Conservation (phyloP, 805 yeast species). For the Torulaspora gathmanii region DNA sequence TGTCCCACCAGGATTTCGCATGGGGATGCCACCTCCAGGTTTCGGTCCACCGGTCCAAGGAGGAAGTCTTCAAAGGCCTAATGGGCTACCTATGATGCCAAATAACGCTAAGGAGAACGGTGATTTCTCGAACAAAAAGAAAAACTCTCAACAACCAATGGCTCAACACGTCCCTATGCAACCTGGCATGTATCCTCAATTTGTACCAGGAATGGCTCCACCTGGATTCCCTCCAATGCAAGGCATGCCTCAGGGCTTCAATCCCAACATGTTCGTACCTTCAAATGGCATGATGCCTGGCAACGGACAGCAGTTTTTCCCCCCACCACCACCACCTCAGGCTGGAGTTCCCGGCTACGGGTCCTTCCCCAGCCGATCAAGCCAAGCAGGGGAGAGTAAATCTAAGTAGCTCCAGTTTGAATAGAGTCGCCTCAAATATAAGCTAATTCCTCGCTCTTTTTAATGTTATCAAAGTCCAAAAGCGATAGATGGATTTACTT, state of each 20-base stretch:
- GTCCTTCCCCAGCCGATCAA: conserved; percentile 11
- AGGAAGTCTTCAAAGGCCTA: conserved; percentile 10
- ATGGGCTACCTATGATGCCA: conserved; percentile 9
- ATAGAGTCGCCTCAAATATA: background rate
- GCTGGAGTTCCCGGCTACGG: conserved; percentile 11
- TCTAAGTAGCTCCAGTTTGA: conserved; percentile 7
- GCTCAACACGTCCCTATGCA: conserved; percentile 11
- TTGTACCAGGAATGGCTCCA: conserved; percentile 31
- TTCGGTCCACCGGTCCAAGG: conserved; percentile 19
- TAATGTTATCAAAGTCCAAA: background rate
- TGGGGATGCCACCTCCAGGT: conserved; percentile 24
- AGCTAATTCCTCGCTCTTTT: background rate
- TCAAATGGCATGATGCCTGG: conserved; percentile 24
- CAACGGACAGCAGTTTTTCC: conserved; percentile 21
- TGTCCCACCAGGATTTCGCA: conserved; percentile 18
- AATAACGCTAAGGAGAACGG: conserved; percentile 1
- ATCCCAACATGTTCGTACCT: conserved; percentile 22
- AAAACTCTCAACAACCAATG: background rate
- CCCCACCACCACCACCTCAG: conserved; percentile 22
- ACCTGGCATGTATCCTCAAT: conserved; percentile 20
- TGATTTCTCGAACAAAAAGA: background rate
- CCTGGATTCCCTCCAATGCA: conserved; percentile 32
- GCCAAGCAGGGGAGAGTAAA: conserved; percentile 8
- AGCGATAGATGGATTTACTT: background rate
- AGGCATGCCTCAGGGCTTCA: conserved; percentile 25